A percentile compares a stretch with the other conserved stretches of the same genome.
These are phyloP conservation scores for Parathielavia appendiculata DNA, from an alignment of 495 filamentous ascomycete species.

Conservation along the genomic window DNA sequence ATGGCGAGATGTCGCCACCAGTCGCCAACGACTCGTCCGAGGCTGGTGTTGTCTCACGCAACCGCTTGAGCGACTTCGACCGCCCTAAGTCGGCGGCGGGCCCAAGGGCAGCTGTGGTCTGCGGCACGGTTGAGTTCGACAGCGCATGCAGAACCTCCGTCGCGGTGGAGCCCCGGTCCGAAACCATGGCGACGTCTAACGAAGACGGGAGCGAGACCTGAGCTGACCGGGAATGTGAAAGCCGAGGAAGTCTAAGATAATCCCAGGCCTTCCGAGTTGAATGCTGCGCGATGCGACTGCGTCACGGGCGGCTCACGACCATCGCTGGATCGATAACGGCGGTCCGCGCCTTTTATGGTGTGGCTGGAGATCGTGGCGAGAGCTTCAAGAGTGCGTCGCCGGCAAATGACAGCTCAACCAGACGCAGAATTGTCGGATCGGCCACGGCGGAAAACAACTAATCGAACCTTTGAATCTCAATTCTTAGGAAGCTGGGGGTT, in stretches of 20 bases:
- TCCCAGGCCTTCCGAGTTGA: neutral
- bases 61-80: conserved; percentile 46
- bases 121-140: conserved; percentile 29
- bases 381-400: conserved; percentile 24
- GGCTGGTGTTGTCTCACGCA: conserved; percentile 43
- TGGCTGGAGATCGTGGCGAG: conserved; percentile 52
- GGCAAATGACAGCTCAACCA: neutral
- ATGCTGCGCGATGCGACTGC: conserved; percentile 17
- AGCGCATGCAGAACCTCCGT: conserved; percentile 41
- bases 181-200: conserved; percentile 32
- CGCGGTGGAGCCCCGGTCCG: conserved; percentile 42
- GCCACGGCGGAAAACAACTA: neutral
- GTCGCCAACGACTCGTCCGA: conserved; percentile 35
- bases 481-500: neutral
- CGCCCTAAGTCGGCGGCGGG: conserved; percentile 33
- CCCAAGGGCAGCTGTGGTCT: conserved; percentile 22
- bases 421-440: neutral
- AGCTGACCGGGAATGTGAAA: neutral
- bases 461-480: neutral
- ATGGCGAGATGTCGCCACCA: conserved; percentile 42
- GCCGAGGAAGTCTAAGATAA: conserved; percentile 19
- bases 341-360: conserved; percentile 39
- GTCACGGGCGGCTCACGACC: conserved; percentile 36
- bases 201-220: conserved; percentile 4
- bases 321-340: conserved; percentile 34